phyloP scores from a whole-genome alignment of 139 green algal species.

The Chlorella sp. region DNA sequence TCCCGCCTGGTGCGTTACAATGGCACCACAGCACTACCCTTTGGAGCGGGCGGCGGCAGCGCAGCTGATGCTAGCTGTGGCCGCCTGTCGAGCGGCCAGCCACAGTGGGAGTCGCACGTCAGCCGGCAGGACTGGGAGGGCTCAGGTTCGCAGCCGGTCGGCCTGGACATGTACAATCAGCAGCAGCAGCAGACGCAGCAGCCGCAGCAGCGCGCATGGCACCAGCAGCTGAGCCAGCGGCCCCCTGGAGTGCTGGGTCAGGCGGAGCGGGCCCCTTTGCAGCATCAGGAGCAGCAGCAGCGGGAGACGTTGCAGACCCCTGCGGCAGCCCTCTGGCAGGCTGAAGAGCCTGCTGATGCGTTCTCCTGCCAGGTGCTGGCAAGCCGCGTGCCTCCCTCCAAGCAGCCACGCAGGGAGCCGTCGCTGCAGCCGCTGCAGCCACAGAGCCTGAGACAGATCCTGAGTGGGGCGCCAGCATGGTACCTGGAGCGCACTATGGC shows the following conservation, averaged over 20 bases:
- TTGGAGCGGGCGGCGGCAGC: background rate
- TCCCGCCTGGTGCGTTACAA: slow-evolving; percentile 18
- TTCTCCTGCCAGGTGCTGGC: too few relatives aligned
- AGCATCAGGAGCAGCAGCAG: background rate
- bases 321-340: too few relatives aligned
- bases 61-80: background rate
- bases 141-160: background rate
- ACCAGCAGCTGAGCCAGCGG: background rate
- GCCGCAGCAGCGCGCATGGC: background rate
- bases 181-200: background rate
- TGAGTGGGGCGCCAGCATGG: too few relatives aligned
- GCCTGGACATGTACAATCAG: background rate
- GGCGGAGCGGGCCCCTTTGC: background rate
- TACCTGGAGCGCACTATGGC: too few relatives aligned
- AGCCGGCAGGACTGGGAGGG: background rate
- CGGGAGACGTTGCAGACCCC: background rate
- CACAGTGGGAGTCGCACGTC: background rate
- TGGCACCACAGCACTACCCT: background rate
- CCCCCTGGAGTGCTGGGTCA: background rate
- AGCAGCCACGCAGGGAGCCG: background rate
- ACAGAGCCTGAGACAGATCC: background rate
- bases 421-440: background rate
- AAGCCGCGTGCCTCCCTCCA: too few relatives aligned
- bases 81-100: background rate
- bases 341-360: too few relatives aligned